phyloP scores from a whole-genome alignment of 2,329 filamentous ascomycete species.

The Colletotrichum sp. region DNA sequence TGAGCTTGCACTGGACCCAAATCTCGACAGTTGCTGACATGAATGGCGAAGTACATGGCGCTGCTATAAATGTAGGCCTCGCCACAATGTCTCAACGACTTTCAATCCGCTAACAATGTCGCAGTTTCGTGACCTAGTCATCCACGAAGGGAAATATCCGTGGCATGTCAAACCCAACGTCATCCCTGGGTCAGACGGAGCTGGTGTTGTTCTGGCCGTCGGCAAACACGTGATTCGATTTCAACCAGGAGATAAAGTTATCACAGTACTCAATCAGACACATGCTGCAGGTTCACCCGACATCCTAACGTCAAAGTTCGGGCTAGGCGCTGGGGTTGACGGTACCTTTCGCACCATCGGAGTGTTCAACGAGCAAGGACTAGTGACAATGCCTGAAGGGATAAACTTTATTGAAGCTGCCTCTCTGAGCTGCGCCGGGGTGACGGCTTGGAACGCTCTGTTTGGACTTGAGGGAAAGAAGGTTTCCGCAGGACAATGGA shows the following conservation, averaged over 20 bases:
- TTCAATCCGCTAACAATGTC: neutral
- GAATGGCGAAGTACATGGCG: conserved; percentile 36
- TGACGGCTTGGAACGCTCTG: conserved; percentile 64
- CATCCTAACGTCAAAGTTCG: conserved; percentile 39
- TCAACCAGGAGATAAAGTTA: conserved; percentile 55
- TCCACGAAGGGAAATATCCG: conserved; percentile 35
- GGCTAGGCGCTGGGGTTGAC: conserved; percentile 30
- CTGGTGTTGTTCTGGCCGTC: conserved; percentile 53
- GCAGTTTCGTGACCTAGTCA: conserved; percentile 9
- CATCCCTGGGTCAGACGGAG: conserved; percentile 51
- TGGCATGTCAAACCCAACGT: conserved; percentile 26
- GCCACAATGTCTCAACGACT: neutral
- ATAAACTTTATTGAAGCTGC: conserved; percentile 61
- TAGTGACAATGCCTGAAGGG: conserved; percentile 62
- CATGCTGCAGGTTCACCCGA: conserved; percentile 43
- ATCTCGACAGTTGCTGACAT: conserved; percentile 52
- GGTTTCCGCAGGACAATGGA: conserved; percentile 36
- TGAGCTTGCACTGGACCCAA: neutral
- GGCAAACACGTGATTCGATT: conserved; percentile 55
- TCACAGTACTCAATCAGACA: conserved; percentile 31
- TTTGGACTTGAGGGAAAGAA: conserved; percentile 51
- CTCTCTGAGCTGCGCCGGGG: conserved; percentile 59
- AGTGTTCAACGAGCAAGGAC: conserved; percentile 51
- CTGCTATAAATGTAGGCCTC: conserved; percentile 3
- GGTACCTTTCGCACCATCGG: conserved; percentile 35